Evolutionary conservation across 2,329 filamentous ascomycete species (phyloP), one percentile per base, ranked within the genome.

Genomic region (Alternaria sp.): DNA sequence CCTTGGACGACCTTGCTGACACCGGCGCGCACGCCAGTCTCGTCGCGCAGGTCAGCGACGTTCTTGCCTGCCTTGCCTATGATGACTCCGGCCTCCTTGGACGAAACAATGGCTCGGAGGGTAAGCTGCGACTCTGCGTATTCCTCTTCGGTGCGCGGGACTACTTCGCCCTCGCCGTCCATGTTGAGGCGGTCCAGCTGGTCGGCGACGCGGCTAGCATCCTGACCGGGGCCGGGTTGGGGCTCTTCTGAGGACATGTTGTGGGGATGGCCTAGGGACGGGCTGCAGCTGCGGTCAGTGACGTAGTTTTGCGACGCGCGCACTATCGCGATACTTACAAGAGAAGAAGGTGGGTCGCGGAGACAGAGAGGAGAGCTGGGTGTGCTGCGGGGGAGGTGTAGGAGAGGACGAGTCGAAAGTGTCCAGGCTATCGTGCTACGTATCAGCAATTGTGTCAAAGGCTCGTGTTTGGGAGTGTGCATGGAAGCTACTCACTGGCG

Each of bases 21-120:
- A 70, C 96, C 96, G 65, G 96, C 96, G 84, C 96, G 97, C 75
- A 99, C 96, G 64, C 95, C 96, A 71, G 96, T 99, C 84, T 98
- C 95, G 76, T 99, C 95, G 78, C 96, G 91, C 67, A 99, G 87
- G 78, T 98, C 95, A 51, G 96, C 96, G 59, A 99, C 96, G 77
- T 99, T 98, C 87, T 98, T 97, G 79, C 96, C 96, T 61, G 91
- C 94, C 85, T 99, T 99, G 82, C 96, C 96, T 81, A 99, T 99
- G 82, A 99, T 98, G 75, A 99, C 94, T 78, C 96, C 96, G 64
- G 96, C 96, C 84, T 99, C 96, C 85, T 98, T 98, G 81, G 96
- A 97, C 33, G 96, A 97, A 71, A 99, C 96, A 79, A 99, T 97
- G 74, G 96, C 96, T 80, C 96, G 92, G 68, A 99, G 89, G 66